Evolutionary conservation across 2,329 filamentous ascomycete species (phyloP).

Genomic region (Aaosphaeria pasadenensis): DNA sequence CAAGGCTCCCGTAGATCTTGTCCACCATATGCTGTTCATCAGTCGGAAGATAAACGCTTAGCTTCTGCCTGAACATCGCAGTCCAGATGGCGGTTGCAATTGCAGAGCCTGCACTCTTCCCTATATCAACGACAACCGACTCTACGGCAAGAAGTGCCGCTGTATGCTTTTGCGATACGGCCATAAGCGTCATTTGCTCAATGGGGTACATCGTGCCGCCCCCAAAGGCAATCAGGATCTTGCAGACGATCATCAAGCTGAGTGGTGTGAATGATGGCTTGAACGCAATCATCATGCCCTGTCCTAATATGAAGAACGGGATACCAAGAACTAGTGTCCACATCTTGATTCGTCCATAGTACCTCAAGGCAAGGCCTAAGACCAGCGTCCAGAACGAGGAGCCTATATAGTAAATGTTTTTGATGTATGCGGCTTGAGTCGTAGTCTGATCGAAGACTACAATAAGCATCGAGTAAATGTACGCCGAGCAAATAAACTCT

Average conservation of each 20-base stretch:
- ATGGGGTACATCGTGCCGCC: conserved; percentile 22
- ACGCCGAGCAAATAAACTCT: conserved; percentile 35
- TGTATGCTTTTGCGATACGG: conserved; percentile 20
- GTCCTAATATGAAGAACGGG: conserved; percentile 24
- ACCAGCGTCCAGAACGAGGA: conserved; percentile 20
- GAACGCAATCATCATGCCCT: conserved; percentile 33
- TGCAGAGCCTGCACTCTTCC: conserved; percentile 38
- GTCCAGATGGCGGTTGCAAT: conserved; percentile 64
- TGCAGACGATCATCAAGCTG: conserved; percentile 35
- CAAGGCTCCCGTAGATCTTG: conserved; percentile 50
- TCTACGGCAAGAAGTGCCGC: conserved; percentile 42
- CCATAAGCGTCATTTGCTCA: conserved; percentile 20
- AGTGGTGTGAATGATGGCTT: conserved; percentile 22
- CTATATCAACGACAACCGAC: conserved; percentile 58
- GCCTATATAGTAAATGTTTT: conserved; percentile 25
- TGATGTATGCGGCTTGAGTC: conserved; percentile 32
- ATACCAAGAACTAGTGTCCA: conserved; percentile 20
- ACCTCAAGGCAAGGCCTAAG: conserved; percentile 17
- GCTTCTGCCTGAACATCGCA: conserved; percentile 51
- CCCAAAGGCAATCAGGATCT: conserved; percentile 28
- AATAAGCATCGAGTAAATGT: conserved; percentile 40
- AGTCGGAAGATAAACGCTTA: conserved; percentile 46
- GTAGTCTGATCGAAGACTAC: conserved; percentile 33
- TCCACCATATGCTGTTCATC: conserved; percentile 31
- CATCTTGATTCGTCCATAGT: conserved; percentile 17